These are phyloP conservation scores for Podila clonocystis DNA, from an alignment of 192 early-diverging fungal genomes.

Conservation along the genomic window DNA sequence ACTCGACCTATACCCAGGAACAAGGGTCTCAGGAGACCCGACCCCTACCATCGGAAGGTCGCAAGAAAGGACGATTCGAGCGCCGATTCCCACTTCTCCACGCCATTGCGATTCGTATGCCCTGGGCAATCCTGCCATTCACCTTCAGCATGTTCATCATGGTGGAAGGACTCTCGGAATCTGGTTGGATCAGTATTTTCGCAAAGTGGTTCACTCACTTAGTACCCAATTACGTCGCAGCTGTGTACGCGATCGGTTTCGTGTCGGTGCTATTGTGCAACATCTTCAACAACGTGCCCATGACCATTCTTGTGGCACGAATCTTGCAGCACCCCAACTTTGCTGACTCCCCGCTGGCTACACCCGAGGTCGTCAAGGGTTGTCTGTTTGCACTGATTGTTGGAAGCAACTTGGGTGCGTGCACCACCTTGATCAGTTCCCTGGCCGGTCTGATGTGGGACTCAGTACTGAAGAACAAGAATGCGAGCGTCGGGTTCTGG, in stretches of 20 bases:
- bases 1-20: too few relatives aligned
- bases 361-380: slow-evolving; percentile 58
- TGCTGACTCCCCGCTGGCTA: slow-evolving; percentile 36
- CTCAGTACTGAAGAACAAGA: slow-evolving; percentile 63
- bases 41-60: background rate
- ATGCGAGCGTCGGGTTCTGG: slow-evolving; percentile 53
- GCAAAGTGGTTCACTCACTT: slow-evolving; percentile 63
- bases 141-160: slow-evolving; percentile 89
- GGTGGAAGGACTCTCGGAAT: slow-evolving; percentile 72
- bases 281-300: slow-evolving; percentile 86
- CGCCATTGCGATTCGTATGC: slow-evolving; percentile 68
- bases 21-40: too few relatives aligned
- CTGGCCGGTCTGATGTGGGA: slow-evolving; percentile 81
- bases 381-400: slow-evolving; percentile 78
- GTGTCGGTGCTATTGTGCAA: slow-evolving; percentile 77
- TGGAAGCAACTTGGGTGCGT: slow-evolving; percentile 87
- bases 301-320: slow-evolving; percentile 84
- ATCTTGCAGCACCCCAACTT: slow-evolving; percentile 76
- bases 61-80: background rate
- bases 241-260: slow-evolving; percentile 68
- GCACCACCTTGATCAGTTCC: slow-evolving; percentile 76
- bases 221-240: slow-evolving; percentile 61
- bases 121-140: slow-evolving; percentile 83
- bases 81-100: slow-evolving; percentile 61
- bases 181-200: slow-evolving; percentile 77